phyloP scores from a whole-genome alignment of 2,329 filamentous ascomycete species.

The Diplodia intermedia region DNA sequence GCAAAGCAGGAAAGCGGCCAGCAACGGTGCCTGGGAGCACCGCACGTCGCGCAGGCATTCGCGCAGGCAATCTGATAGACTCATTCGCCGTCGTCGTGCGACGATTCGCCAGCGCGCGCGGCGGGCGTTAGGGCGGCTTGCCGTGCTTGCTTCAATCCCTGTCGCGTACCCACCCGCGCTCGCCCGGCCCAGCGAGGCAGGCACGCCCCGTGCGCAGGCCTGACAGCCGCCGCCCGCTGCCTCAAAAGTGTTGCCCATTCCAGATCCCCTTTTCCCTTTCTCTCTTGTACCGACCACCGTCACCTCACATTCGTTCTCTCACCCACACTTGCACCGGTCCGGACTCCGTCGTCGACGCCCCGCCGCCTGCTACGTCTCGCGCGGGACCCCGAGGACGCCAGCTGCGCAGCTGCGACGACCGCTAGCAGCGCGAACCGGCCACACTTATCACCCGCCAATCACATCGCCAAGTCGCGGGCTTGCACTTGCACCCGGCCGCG shows the following conservation, averaged over 20 bases:
- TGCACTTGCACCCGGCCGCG: conserved; percentile 26
- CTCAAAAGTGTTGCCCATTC: conserved; percentile 34
- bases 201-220: conserved; percentile 32
- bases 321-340: conserved; percentile 13
- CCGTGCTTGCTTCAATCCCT: conserved; percentile 19
- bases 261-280: conserved; percentile 33
- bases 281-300: conserved; percentile 31
- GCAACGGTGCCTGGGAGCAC: conserved; percentile 24
- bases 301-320: conserved; percentile 32
- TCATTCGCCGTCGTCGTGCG: conserved; percentile 25
- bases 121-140: conserved; percentile 28
- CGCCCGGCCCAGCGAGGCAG: conserved; percentile 29
- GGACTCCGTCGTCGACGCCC: conserved; percentile 24
- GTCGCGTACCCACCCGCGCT: conserved; percentile 27
- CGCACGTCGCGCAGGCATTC: conserved; percentile 24
- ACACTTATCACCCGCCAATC: conserved; percentile 24
- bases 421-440: conserved; percentile 26
- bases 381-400: conserved; percentile 25
- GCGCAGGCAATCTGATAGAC: conserved; percentile 26
- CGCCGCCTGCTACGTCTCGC: conserved; percentile 19
- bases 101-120: conserved; percentile 29
- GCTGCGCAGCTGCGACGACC: conserved; percentile 21
- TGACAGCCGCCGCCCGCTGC: conserved; percentile 32
- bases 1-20: conserved; percentile 20
- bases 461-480: conserved; percentile 16